phyloP scores from a whole-genome alignment of 1,139 yeast genomes.

The Wickerhamomyces sp. region DNA sequence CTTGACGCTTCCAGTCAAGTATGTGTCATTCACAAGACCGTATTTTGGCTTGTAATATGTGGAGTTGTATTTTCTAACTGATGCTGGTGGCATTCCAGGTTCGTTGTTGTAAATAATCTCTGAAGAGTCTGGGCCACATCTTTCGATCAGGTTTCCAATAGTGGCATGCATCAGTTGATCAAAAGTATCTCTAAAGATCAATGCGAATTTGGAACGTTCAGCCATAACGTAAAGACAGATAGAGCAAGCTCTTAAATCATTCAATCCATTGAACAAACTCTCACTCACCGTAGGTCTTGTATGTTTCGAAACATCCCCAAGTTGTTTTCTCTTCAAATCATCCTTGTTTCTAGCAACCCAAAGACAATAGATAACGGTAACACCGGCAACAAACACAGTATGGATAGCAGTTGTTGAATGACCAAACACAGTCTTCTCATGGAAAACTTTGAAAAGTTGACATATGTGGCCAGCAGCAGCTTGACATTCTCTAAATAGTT shows the following conservation, averaged over 20 bases:
- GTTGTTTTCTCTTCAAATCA: constrained; percentile 38
- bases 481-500: constrained; percentile 53
- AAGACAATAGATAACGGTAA: constrained; percentile 53
- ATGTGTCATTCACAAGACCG: not conserved
- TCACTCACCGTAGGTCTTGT: constrained; percentile 50
- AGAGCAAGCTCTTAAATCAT: constrained; percentile 55
- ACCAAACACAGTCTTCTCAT: constrained; percentile 50
- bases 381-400: constrained; percentile 58
- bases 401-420: constrained; percentile 59
- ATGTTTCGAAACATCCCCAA: constrained; percentile 49
- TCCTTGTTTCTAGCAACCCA: constrained; percentile 56
- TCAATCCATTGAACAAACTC: constrained; percentile 44
- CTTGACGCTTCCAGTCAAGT: too few relatives aligned
- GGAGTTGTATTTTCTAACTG: constrained; percentile 31
- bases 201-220: constrained; percentile 54
- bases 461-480: constrained; percentile 63
- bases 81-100: constrained; percentile 53
- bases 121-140: constrained; percentile 53
- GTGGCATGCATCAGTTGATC: constrained; percentile 58
- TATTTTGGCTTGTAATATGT: constrained; percentile 3
- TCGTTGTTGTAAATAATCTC: constrained; percentile 36
- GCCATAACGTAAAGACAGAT: constrained; percentile 55
- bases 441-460: constrained; percentile 51
- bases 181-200: constrained; percentile 54
- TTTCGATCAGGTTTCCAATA: constrained; percentile 43